Conservation (phyloP, 331 rosid genomes). For the Arachis monticola region DNA sequence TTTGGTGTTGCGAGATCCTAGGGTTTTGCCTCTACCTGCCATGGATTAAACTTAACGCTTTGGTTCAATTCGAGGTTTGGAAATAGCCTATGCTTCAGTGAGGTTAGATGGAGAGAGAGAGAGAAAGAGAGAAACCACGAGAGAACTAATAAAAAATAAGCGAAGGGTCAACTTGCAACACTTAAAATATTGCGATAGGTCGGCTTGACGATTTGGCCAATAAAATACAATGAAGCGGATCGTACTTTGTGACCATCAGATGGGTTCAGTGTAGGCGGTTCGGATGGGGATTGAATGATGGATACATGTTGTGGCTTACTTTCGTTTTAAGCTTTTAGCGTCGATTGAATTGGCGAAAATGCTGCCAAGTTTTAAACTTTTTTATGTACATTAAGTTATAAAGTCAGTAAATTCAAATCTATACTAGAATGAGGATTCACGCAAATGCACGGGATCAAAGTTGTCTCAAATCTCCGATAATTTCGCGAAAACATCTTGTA, state of each 20-base stretch:
- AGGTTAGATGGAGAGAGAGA: background rate
- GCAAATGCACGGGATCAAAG: too few species aligned
- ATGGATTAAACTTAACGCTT: constrained; percentile 35
- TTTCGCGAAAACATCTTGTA: too few species aligned
- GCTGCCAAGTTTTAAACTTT: background rate
- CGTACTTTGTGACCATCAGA: constrained; percentile 11
- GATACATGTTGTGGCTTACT: too few species aligned
- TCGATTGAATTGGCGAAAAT: constrained; percentile 17
- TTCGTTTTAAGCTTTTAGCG: background rate
- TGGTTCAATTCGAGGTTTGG: too few species aligned
- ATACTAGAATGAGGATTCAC: too few species aligned
- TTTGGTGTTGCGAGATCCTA: constrained; percentile 73
- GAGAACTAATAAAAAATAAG: background rate
- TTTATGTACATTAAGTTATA: too few species aligned
- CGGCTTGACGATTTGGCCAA: constrained; percentile 38
- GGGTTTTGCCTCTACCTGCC: constrained; percentile 88
- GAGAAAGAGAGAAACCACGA: background rate
- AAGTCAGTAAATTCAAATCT: too few species aligned
- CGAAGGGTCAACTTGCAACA: background rate
- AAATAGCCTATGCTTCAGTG: background rate
- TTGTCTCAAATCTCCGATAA: too few species aligned
- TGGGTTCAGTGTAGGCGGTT: constrained; percentile 10
- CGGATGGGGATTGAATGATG: constrained; percentile 31
- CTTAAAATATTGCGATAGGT: constrained; percentile 41
- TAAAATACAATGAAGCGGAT: constrained; percentile 50